A percentile compares a stretch with the other conserved stretches of the same genome.
Evolutionary conservation across 2,329 filamentous ascomycete species (phyloP).

Genomic region (Pyrenophora graminea): DNA sequence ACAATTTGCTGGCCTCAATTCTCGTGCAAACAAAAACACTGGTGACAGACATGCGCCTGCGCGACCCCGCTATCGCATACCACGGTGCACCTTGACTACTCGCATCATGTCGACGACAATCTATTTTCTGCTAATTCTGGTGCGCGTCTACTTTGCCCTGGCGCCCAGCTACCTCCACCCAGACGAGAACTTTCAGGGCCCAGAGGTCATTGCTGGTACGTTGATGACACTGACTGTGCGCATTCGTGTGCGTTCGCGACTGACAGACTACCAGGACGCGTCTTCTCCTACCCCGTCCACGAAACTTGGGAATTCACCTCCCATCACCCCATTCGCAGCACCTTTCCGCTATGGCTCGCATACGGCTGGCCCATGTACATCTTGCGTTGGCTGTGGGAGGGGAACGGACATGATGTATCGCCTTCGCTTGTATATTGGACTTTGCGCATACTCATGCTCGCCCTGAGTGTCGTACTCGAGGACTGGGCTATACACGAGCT

Average conservation of each 20-base stretch:
- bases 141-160: conserved; percentile 91
- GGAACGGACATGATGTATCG: conserved; percentile 78
- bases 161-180: conserved; percentile 96
- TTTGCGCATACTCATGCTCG: conserved; percentile 86
- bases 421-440: conserved; percentile 90
- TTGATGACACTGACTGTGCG: background rate
- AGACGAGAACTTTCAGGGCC: conserved; percentile 98
- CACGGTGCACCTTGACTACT: conserved; percentile 23
- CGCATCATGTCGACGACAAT: conserved; percentile 83
- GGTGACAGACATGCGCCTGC: conserved; percentile 41
- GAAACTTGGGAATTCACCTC: conserved; percentile 96
- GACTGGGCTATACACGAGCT: conserved; percentile 97
- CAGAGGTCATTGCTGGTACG: conserved; percentile 90
- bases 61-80: conserved; percentile 18
- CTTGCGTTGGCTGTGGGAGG: conserved; percentile 89
- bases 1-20: conserved; percentile 24
- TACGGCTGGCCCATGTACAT: conserved; percentile 94
- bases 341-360: conserved; percentile 93
- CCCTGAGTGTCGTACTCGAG: conserved; percentile 92
- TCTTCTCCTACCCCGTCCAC: conserved; percentile 88
- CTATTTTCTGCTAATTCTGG: conserved; percentile 80
- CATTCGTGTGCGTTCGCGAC: background rate
- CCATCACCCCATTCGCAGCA: conserved; percentile 85
- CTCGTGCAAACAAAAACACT: conserved; percentile 16
- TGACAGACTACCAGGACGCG: conserved; percentile 66